A percentile compares a stretch with the other conserved stretches of the same genome.
These are phyloP conservation scores for Jasminum sambac DNA, from an alignment of 257 asterid species.

Conservation along the genomic window DNA sequence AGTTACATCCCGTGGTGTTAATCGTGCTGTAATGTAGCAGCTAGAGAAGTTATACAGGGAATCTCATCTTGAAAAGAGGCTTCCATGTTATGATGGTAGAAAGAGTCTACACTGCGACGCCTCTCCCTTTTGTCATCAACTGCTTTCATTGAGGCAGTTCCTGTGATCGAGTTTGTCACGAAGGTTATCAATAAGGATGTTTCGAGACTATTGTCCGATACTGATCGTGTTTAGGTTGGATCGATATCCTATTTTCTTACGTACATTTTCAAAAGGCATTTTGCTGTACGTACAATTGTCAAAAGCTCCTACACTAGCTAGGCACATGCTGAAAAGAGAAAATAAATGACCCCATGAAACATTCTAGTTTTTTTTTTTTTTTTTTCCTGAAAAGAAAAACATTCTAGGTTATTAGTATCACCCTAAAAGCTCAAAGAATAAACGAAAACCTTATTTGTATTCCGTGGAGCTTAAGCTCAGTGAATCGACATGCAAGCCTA, in stretches of 20 bases:
- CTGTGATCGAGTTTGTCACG: slow-evolving; percentile 82
- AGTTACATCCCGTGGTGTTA: slow-evolving; percentile 85
- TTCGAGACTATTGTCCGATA: slow-evolving; percentile 78
- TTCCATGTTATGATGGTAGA: slow-evolving; percentile 96
- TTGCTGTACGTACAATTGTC: too few species aligned
- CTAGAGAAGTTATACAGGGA: slow-evolving; percentile 63
- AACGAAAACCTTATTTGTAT: not conserved
- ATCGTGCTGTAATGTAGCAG: slow-evolving; percentile 90
- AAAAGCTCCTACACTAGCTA: not conserved
- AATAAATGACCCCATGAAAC: not conserved
- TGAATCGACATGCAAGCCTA: not conserved
- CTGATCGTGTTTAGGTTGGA: slow-evolving; percentile 96
- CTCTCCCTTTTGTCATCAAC: slow-evolving; percentile 95
- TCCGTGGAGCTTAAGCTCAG: not conserved
- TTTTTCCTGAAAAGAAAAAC: too few species aligned
- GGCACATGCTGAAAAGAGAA: not conserved
- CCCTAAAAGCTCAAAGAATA: not conserved
- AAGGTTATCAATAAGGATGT: slow-evolving; percentile 87
- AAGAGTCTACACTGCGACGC: slow-evolving; percentile 95
- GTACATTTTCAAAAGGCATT: not conserved
- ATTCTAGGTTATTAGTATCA: too few species aligned
- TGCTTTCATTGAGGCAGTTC: slow-evolving; percentile 93
- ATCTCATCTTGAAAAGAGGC: slow-evolving; percentile 81
- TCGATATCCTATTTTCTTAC: not conserved
- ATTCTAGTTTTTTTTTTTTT: too few species aligned